These are phyloP conservation scores for Penicillium sp. DNA, from an alignment of 2,329 filamentous ascomycete species.

Conservation along the genomic window DNA sequence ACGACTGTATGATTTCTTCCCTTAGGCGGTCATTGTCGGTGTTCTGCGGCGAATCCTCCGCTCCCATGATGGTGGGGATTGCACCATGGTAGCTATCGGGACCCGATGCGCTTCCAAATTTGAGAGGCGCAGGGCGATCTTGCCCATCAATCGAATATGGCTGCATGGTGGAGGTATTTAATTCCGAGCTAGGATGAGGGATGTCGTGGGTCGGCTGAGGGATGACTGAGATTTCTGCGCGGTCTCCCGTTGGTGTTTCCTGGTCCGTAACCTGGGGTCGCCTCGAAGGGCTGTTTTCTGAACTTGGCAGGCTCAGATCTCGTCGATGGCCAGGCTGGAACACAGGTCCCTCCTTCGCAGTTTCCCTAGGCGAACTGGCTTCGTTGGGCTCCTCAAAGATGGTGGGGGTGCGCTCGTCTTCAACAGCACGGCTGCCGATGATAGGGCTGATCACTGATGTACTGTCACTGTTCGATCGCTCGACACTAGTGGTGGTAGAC, in stretches of 20 bases:
- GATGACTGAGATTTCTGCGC: conserved; percentile 47
- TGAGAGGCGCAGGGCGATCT: conserved; percentile 38
- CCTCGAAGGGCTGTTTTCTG: conserved; percentile 63
- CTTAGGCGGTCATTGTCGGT: conserved; percentile 48
- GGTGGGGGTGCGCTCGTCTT: conserved; percentile 51
- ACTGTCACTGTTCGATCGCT: conserved; percentile 63
- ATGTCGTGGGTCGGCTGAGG: conserved; percentile 28
- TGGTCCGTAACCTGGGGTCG: conserved; percentile 55
- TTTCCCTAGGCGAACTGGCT: conserved; percentile 23
- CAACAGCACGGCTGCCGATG: conserved; percentile 49
- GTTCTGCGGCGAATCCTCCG: conserved; percentile 40
- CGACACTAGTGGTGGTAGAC: conserved; percentile 56
- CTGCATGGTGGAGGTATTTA: conserved; percentile 5
- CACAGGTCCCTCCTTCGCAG: conserved; percentile 29
- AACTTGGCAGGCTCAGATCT: conserved; percentile 60
- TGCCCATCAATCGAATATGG: conserved; percentile 7
- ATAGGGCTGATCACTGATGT: conserved; percentile 68
- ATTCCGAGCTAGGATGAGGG: conserved; percentile 9
- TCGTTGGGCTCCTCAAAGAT: conserved; percentile 57
- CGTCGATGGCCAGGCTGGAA: conserved; percentile 59
- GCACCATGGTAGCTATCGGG: conserved; percentile 18
- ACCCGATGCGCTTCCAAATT: conserved; percentile 27
- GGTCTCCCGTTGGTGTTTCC: conserved; percentile 44
- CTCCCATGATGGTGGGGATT: conserved; percentile 38
- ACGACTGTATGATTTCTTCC: conserved; percentile 51